Evolutionary conservation across 73 alveolate genomes (phyloP).

Genomic region (Urostyla sp.): DNA sequence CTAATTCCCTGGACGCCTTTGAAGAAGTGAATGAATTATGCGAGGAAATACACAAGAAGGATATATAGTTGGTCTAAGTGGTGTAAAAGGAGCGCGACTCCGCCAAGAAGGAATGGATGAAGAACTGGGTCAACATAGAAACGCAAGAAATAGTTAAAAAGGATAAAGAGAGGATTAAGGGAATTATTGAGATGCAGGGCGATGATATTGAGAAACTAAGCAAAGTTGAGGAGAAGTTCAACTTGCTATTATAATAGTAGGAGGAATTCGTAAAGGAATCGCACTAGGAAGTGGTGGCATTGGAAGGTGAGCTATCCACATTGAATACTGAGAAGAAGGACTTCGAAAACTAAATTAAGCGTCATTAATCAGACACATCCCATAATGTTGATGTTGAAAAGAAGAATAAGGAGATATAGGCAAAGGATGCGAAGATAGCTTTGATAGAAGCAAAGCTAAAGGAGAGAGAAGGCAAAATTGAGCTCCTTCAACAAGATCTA

Average conservation of each 20-base stretch:
- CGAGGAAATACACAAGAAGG: slow-evolving; percentile 27
- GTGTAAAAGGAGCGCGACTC: slow-evolving; percentile 28
- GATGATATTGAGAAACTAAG: slow-evolving; percentile 36
- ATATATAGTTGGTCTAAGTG: not conserved
- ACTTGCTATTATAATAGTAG: not conserved
- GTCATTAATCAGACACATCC: not conserved
- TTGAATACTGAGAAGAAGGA: slow-evolving; percentile 29
- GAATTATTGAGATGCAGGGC: slow-evolving; percentile 7
- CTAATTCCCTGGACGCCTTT: not conserved
- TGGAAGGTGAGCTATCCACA: slow-evolving; percentile 10
- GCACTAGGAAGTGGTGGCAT: not conserved
- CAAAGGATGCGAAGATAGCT: slow-evolving; percentile 21
- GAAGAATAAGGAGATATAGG: slow-evolving; percentile 16
- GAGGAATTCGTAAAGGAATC: not conserved
- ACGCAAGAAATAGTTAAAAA: slow-evolving; percentile 13
- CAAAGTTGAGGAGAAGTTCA: slow-evolving; percentile 7
- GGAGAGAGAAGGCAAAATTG: no score
- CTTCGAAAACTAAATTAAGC: slow-evolving; percentile 3
- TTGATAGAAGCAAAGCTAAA: slow-evolving; percentile 10
- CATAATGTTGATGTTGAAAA: not conserved
- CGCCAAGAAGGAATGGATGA: slow-evolving; percentile 51
- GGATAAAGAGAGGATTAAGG: slow-evolving; percentile 25
- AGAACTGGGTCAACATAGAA: slow-evolving; percentile 46
- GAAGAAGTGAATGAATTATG: slow-evolving; percentile 42
- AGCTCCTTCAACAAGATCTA: no score